Evolutionary conservation across 2,329 filamentous ascomycete genomes (phyloP), one percentile per base, ranked within the genome.

Genomic region (Calcarisporium arbuscula): DNA sequence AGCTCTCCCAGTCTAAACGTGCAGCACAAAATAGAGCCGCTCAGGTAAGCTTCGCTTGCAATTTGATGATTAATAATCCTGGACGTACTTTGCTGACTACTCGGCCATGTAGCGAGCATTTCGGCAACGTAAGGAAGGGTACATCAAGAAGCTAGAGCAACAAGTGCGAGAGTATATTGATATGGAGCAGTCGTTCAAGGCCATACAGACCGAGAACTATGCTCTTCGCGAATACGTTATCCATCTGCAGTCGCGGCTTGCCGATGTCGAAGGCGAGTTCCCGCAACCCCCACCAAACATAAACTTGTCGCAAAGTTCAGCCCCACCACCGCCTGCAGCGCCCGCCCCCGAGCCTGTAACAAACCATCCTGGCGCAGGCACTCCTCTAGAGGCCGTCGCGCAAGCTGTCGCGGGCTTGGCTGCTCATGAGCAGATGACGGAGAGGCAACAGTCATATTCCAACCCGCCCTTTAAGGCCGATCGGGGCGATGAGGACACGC

Each of bases 81-180:
- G n/a, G n/a, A n/a, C n/a, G 14, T 25, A 25, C 10, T 25, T 25
- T 14, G 5, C 14, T 3, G n/a, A n/a, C 11, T 9, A 11, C 5
- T 19, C 18, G 9, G 10, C 5, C 14, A 8, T 34, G 45, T 50
- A 98, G 90, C 80, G 92, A 57, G 92, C 92, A 27, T 98, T 98
- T 64, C 85, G 92, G 27, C 89, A 96, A 64, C 84, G 92, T 43
- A 98, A 98, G 58, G 92, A 98, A 62, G 85, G 86, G 29, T 95
- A 98, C 59, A 98, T 98, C 60, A 94, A 94, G 68, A 94, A 94
- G 58, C 74, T 98, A 6, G 92, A 98, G 62, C 84, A 92, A 55
- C 86, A 96, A 57, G 87, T 95, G 33, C 81, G 86, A 51, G 85
- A 92, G 19, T 85, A 79, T 46, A 73, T 77, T 47, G 72, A 78